A percentile compares a stretch with the other conserved stretches of the same genome.
Conservation (phyloP, 2,329 filamentous ascomycete genomes). For the Aspergillus flavus region DNA sequence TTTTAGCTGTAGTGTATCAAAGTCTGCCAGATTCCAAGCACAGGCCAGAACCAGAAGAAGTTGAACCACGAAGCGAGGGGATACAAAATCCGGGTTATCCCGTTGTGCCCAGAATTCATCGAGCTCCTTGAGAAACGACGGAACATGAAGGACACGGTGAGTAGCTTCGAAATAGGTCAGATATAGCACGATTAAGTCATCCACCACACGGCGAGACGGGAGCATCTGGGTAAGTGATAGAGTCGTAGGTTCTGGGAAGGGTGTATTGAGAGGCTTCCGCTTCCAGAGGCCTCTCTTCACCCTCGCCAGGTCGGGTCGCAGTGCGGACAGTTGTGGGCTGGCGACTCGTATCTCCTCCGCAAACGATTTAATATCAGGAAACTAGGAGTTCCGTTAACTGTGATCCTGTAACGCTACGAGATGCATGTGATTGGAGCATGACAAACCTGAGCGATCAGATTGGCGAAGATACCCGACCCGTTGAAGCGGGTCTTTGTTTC, state of each 20-base stretch:
- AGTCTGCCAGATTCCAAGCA: constrained; percentile 41
- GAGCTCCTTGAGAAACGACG: constrained; percentile 43
- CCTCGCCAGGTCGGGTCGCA: constrained; percentile 37
- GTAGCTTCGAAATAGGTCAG: constrained; percentile 44
- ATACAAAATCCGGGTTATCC: constrained; percentile 29
- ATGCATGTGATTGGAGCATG: not conserved
- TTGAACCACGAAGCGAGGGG: constrained; percentile 38
- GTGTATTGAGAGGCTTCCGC: constrained; percentile 30
- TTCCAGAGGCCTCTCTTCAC: constrained; percentile 37
- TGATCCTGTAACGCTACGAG: not conserved
- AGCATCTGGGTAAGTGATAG: constrained; percentile 35
- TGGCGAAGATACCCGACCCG: constrained; percentile 43
- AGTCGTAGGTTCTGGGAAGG: constrained; percentile 33
- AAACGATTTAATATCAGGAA: constrained; percentile 41
- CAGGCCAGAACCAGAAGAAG: constrained; percentile 42
- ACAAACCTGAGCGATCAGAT: constrained; percentile 41
- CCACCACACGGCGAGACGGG: constrained; percentile 37
- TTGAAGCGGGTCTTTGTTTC: constrained; percentile 46
- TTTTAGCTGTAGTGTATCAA: constrained; percentile 30
- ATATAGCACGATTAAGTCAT: constrained; percentile 42
- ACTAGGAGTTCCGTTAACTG: constrained; percentile 31
- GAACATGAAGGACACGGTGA: constrained; percentile 44
- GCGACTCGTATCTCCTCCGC: constrained; percentile 41
- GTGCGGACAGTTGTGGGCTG: constrained; percentile 36
- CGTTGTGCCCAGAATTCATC: constrained; percentile 37